These are phyloP conservation scores for Omphalotus guepiniiformis DNA, from an alignment of 768 basidiomycete genomes.

Conservation along the genomic window DNA sequence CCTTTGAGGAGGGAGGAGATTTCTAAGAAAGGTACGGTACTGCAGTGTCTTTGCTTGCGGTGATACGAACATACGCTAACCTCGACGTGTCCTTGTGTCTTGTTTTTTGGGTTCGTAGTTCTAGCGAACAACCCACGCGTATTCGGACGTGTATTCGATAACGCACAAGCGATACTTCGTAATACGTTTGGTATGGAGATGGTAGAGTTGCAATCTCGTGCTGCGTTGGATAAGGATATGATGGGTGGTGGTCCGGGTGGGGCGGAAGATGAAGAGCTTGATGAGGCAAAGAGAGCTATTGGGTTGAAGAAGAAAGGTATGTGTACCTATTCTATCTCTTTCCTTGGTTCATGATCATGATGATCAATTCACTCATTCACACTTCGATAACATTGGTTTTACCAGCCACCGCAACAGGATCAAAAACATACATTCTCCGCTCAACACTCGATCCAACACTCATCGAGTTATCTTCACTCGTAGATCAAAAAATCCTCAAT, in stretches of 20 bases:
- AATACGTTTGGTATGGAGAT: constrained; percentile 82
- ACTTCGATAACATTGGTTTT: too few relatives aligned
- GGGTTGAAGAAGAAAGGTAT: constrained; percentile 67
- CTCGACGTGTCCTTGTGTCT: constrained; percentile 23
- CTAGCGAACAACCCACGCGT: constrained; percentile 34
- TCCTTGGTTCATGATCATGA: too few relatives aligned
- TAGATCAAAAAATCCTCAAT: constrained; percentile 50
- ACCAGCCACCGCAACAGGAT: constrained; percentile 50
- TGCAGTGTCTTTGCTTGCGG: background rate
- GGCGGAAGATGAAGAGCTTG: constrained; percentile 37
- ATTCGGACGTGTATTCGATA: constrained; percentile 61
- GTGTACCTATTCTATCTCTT: constrained; percentile 8
- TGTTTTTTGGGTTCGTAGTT: constrained; percentile 37
- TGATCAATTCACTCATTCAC: background rate
- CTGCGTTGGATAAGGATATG: constrained; percentile 45
- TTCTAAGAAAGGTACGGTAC: constrained; percentile 67
- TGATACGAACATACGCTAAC: background rate
- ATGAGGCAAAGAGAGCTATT: constrained; percentile 44
- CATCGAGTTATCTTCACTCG: constrained; percentile 55
- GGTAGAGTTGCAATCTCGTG: constrained; percentile 67
- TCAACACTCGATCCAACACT: constrained; percentile 61
- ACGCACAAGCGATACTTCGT: constrained; percentile 61
- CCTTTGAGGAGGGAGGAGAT: constrained; percentile 80
- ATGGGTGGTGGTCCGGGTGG: constrained; percentile 29
- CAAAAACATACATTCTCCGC: constrained; percentile 82